These are phyloP conservation scores for Petunia axillaris DNA, from an alignment of 257 asterid species.

Conservation along the genomic window DNA sequence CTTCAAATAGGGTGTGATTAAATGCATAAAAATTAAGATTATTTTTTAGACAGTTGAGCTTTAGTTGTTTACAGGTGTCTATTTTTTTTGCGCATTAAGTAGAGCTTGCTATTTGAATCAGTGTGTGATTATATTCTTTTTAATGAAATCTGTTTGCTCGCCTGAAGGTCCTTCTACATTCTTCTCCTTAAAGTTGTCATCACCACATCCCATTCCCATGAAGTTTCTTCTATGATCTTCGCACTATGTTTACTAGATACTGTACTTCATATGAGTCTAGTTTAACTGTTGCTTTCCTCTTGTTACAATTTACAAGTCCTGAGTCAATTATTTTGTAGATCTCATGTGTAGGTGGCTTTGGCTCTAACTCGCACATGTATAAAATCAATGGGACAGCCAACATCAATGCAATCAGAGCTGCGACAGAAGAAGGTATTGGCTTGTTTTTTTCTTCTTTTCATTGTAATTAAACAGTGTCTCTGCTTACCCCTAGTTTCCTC, in stretches of 20 bases:
- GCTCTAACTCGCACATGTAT: constrained; percentile 88
- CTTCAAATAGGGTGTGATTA: no score
- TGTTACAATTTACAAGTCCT: neutral
- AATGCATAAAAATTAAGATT: no score
- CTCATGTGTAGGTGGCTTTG: constrained; percentile 96
- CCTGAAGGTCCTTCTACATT: neutral
- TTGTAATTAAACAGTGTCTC: no score
- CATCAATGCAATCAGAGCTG: constrained; percentile 88
- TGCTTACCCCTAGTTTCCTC: no score
- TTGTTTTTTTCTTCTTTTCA: neutral
- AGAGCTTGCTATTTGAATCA: no score
- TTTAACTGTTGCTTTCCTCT: neutral
- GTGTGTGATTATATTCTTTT: no score
- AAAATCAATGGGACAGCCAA: constrained; percentile 94
- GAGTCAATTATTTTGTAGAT: constrained; percentile 50
- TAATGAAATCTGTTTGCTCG: neutral
- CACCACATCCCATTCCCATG: neutral
- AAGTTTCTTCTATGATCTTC: neutral
- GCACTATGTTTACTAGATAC: neutral
- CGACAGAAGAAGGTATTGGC: constrained; percentile 77
- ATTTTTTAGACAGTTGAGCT: no score
- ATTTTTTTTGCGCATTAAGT: no score
- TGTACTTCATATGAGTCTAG: neutral
- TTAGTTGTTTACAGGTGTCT: no score
- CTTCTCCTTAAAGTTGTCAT: neutral